phyloP scores from a whole-genome alignment of 2,329 filamentous ascomycete species.

The Penicillium sp. region DNA sequence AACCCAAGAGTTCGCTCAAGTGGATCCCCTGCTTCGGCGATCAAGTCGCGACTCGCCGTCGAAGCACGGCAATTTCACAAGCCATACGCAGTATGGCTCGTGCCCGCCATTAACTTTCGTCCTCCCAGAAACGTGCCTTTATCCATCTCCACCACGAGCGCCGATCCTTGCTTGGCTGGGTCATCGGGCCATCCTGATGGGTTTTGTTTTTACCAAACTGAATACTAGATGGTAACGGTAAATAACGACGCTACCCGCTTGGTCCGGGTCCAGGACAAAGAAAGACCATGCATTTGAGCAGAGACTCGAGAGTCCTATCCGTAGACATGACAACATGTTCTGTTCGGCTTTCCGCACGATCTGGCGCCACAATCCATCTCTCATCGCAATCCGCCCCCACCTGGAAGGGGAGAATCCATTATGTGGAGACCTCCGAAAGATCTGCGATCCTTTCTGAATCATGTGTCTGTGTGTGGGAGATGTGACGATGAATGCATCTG shows the following conservation, averaged over 20 bases:
- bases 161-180: conserved; percentile 16
- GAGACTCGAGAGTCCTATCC: background rate
- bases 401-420: background rate
- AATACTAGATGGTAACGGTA: conserved; percentile 2
- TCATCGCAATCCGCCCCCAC: background rate
- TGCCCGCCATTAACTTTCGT: conserved; percentile 9
- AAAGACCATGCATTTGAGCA: background rate
- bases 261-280: background rate
- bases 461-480: conserved; percentile 1
- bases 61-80: conserved; percentile 2
- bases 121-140: conserved; percentile 12
- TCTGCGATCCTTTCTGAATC: conserved; percentile 6
- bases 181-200: background rate
- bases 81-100: conserved; percentile 2
- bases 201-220: conserved; percentile 6
- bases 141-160: conserved; percentile 11
- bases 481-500: conserved; percentile 3
- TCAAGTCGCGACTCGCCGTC: conserved; percentile 14
- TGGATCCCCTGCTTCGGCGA: conserved; percentile 18
- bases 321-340: background rate
- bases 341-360: background rate
- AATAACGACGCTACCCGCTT: background rate
- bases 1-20: conserved; percentile 9
- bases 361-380: conserved; percentile 3
- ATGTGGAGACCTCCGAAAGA: conserved; percentile 17